phyloP scores from a whole-genome alignment of 345 rosid species.

The Stellera chamaejasme region DNA sequence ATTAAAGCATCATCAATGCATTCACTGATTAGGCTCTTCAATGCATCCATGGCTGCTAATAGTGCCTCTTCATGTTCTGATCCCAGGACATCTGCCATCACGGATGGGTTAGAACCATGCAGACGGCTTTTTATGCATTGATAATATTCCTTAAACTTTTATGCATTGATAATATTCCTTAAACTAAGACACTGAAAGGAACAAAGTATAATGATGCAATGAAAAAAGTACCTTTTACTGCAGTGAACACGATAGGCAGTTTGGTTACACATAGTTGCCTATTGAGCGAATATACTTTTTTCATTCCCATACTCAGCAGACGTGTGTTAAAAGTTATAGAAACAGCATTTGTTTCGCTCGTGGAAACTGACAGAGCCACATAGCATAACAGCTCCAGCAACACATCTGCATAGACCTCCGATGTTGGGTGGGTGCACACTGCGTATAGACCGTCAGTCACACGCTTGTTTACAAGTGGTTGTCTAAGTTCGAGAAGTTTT shows the following conservation, averaged over 20 bases:
- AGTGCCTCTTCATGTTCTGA: slow-evolving; percentile 96
- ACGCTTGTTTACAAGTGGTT: slow-evolving; percentile 59
- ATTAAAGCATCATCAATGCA: slow-evolving; percentile 77
- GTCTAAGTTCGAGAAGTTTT: slow-evolving; percentile 49
- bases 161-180: neutral
- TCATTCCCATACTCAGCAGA: slow-evolving; percentile 68
- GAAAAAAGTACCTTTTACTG: slow-evolving; percentile 61
- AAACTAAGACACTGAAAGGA: neutral
- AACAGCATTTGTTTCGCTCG: slow-evolving; percentile 61
- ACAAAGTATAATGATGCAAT: slow-evolving; percentile 11
- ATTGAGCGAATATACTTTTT: slow-evolving; percentile 52
- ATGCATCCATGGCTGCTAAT: slow-evolving; percentile 66
- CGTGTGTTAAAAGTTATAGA: slow-evolving; percentile 67
- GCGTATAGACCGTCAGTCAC: slow-evolving; percentile 61
- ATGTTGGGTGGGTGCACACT: slow-evolving; percentile 42
- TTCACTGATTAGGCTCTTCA: slow-evolving; percentile 53
- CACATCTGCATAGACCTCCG: slow-evolving; percentile 55
- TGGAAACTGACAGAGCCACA: slow-evolving; percentile 43
- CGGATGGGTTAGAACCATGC: slow-evolving; percentile 3
- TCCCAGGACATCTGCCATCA: slow-evolving; percentile 68
- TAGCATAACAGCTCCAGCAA: slow-evolving; percentile 55
- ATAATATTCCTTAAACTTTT: neutral
- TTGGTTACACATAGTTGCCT: slow-evolving; percentile 58
- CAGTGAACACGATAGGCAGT: slow-evolving; percentile 61
- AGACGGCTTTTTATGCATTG: neutral